Percentiles rank a stretch among this genome's conserved stretches.
These are phyloP conservation scores for Typha latifolia DNA, from an alignment of 176 grass and related monocot species.

Conservation along the genomic window DNA sequence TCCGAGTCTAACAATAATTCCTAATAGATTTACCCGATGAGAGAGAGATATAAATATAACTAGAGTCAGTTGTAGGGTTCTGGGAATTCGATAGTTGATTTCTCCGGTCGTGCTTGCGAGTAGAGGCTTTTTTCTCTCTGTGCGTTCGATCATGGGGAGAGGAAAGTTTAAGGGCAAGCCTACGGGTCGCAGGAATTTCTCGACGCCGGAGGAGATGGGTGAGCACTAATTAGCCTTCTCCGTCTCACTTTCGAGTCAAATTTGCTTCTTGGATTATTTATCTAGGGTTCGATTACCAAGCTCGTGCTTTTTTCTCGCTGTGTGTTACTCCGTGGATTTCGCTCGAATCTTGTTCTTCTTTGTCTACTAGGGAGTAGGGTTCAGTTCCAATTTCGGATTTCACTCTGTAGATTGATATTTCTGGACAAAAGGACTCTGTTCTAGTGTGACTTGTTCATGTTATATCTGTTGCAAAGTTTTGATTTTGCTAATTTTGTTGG, in stretches of 20 bases:
- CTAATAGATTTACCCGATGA: no score
- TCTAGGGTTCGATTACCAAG: not conserved
- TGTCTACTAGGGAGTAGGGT: no score
- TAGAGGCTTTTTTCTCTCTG: no score
- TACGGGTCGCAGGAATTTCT: slow-evolving; percentile 71
- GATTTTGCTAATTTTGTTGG: no score
- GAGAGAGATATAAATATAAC: no score
- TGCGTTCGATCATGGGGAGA: slow-evolving; percentile 42
- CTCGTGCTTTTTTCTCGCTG: not conserved
- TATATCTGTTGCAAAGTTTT: no score
- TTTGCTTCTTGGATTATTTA: not conserved
- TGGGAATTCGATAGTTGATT: no score
- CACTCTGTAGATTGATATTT: not conserved
- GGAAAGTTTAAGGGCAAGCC: slow-evolving; percentile 96
- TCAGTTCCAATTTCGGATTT: not conserved
- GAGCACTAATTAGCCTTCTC: not conserved
- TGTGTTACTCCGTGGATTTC: not conserved
- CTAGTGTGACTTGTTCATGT: no score
- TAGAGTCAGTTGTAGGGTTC: no score
- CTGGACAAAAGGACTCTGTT: not conserved
- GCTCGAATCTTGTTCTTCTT: not conserved
- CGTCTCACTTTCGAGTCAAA: not conserved
- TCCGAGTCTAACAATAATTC: no score
- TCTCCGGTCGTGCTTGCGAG: no score
- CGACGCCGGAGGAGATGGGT: slow-evolving; percentile 72